phyloP scores from a whole-genome alignment of 2,329 filamentous ascomycete genomes.

The Colletotrichum tanaceti region DNA sequence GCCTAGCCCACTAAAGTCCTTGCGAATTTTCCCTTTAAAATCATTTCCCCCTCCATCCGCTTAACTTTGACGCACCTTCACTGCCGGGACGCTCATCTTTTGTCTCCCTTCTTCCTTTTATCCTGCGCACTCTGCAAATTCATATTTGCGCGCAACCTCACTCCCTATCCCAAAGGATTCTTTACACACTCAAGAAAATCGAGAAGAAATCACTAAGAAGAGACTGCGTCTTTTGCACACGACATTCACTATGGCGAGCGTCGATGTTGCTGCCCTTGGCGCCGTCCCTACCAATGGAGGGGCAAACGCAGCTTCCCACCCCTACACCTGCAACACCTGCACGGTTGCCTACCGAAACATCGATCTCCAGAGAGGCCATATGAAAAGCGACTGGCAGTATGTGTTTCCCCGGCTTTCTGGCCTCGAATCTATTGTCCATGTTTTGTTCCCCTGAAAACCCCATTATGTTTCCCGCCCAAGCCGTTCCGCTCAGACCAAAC shows the following conservation, averaged over 20 bases:
- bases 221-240: conserved; percentile 5
- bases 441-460: neutral
- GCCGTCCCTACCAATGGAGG: conserved; percentile 44
- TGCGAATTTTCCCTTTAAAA: conserved; percentile 42
- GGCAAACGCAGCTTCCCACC: conserved; percentile 69
- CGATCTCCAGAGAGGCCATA: conserved; percentile 92
- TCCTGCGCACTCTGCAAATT: conserved; percentile 26
- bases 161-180: conserved; percentile 2
- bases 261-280: conserved; percentile 44
- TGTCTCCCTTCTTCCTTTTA: conserved; percentile 12
- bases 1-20: conserved; percentile 43
- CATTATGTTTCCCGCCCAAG: neutral
- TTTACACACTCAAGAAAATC: neutral
- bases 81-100: conserved; percentile 15
- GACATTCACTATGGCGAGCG: conserved; percentile 59
- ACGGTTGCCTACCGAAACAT: conserved; percentile 96
- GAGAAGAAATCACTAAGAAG: neutral
- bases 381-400: conserved; percentile 99
- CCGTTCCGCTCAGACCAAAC: conserved; percentile 18
- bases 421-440: neutral
- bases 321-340: conserved; percentile 98
- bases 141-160: conserved; percentile 9
- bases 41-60: conserved; percentile 40
- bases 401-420: conserved; percentile 52
- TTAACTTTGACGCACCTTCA: conserved; percentile 22